A percentile compares a stretch with the other conserved stretches of the same genome.
These are phyloP conservation scores for Saccharomyces hybrid DNA, from an alignment of 1,139 yeast species.

Conservation along the genomic window DNA sequence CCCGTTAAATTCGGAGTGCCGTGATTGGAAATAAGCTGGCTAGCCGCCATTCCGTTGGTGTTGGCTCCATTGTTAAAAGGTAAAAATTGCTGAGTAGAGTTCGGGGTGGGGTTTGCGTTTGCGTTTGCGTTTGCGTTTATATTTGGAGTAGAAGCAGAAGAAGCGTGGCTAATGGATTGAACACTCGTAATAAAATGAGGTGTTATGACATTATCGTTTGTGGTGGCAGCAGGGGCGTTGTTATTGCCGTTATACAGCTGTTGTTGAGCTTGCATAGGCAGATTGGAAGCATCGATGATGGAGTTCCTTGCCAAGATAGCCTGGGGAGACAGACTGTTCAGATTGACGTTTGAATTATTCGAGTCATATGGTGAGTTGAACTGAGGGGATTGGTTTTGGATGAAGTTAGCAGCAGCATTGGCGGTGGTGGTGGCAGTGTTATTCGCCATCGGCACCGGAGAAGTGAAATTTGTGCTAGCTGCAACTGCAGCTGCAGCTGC, in stretches of 20 bases:
- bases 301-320: slow-evolving; percentile 28
- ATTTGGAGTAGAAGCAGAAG: slow-evolving; percentile 9
- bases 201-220: slow-evolving; percentile 3
- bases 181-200: slow-evolving; percentile 4
- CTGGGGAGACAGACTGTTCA: slow-evolving; percentile 26
- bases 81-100: not conserved
- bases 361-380: not conserved
- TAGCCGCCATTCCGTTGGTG: slow-evolving; percentile 2
- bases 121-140: not conserved
- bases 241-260: not conserved
- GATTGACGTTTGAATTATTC: slow-evolving; percentile 7
- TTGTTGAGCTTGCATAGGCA: not conserved
- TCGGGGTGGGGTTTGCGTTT: not conserved
- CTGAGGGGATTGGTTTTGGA: slow-evolving; percentile 3
- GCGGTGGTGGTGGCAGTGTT: not conserved
- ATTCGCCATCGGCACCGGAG: not conserved
- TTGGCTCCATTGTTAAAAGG: not conserved
- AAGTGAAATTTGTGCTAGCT: not conserved
- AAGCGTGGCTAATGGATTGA: slow-evolving; percentile 2
- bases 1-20: not conserved
- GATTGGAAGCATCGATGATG: slow-evolving; percentile 12
- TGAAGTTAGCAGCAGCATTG: slow-evolving; percentile 1
- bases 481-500: not conserved
- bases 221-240: slow-evolving; percentile 3
- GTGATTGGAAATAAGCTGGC: slow-evolving; percentile 13